Evolutionary conservation across 805 yeast genomes (phyloP), one percentile per base, ranked within the genome.

Genomic region (Debaryomyces castellii): DNA sequence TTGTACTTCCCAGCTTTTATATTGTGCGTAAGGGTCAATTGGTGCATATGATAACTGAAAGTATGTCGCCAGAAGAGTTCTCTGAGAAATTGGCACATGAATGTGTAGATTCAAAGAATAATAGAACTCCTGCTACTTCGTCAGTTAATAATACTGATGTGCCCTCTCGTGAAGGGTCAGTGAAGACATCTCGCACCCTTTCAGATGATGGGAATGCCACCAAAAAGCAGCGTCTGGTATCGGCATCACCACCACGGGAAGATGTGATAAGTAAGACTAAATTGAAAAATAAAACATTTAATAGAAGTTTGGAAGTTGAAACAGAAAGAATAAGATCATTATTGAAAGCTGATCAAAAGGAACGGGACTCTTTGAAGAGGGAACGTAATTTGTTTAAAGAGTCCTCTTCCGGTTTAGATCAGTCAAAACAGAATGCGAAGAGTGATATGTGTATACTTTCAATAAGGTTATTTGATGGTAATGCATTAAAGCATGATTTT

Each of bases 381-480:
- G 44, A 51, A 16, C 38, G 41, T 25, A 30, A 34, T 30, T 23
- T 23, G n/a, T 8, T 17, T 6, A 37, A 37, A 30, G 8, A 21
- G 10, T 2, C 38, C 3, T 11, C 32, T 11, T 12, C 14, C 3
- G 12, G n/a, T 18, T 24, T 14, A 14, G 18, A 27, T 28, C 20
- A 22, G 9, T 24, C 32, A 3, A 40, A 32, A 23, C 32, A 38
- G 10, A 12, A 14, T n/a, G 10, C 16, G 12, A 22, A 24, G n/a
- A 14, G 39, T 40, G 48, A 58, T 20, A 52, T 52, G 28, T 60
- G 88, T 51, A 61, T 72, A 0, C 63, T 85, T 10, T 76, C 80
- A n/a, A 70, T 89, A 10, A 79, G 87, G 52, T 67, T 86, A 32
- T 74, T 88, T 39, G 86, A 88, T 62, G 92, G 96, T 0, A 67